Evolutionary conservation across 352 stramenopile species (phyloP), one percentile per base, ranked within the genome.

Genomic region (Globisporangium paddicum): DNA sequence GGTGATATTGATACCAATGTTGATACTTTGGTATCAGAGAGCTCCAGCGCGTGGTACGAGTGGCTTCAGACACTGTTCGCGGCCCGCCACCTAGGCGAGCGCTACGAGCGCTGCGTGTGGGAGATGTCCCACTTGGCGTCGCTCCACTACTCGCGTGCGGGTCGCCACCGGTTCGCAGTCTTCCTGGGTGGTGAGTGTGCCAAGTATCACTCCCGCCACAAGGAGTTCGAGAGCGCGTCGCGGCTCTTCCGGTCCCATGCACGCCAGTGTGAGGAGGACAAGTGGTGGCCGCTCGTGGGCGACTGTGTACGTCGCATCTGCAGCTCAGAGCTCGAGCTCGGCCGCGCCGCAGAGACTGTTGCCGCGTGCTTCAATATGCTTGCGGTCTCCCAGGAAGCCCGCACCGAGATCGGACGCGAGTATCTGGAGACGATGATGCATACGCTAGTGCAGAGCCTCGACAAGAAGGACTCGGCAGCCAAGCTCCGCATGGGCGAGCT

Each of bases 51-150:
- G 16, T 93, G 84, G 84, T 93, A 91, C 59, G 56, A 70, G 2
- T 73, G 73, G 55, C 64, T 90, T 6, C 57, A 71, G 8, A 61
- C 65, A 18, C 64, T 86, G 32, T 82, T 92, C 48, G 55, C 68
- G 3, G 38, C 71, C 35, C 46, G 53, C 28, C 23, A 25, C 8
- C 14, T 76, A 0, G 48, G 63, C 21, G 72, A 76, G 14, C 25
- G 49, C 7, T 82, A 85, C 14, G 69, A 92, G 52, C 71, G 71
- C 3, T 89, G 76, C 18, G 62, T 89, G 18, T 89, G 71, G 32
- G 82, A 94, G 63, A 52, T 94, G 11, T 89, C 84, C 1, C 80
- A 90, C 50, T 58, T 90, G 46, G 80, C 82, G 23, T 90, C 84
- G 6, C 73, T 92, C 28, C 77, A 94, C 37, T 94, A 85, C 55